Evolutionary conservation across 495 filamentous ascomycete species (phyloP).

Genomic region (Podospora pseudocomata): DNA sequence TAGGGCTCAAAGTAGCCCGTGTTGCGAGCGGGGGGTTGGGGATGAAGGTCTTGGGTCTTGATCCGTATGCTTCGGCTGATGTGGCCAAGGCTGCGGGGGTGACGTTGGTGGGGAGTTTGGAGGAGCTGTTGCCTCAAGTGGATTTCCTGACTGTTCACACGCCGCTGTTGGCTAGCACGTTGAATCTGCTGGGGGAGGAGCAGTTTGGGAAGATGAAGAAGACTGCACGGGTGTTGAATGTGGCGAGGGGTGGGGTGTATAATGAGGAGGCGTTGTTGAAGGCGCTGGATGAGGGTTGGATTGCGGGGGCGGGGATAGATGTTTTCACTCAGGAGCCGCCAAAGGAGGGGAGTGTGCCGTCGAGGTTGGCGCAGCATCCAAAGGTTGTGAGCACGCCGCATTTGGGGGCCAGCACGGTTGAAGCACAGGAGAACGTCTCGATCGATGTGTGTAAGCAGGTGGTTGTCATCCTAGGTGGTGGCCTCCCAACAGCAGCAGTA

Average conservation of each 20-base stretch:
- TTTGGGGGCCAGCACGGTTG: slow-evolving; percentile 68
- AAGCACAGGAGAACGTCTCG: slow-evolving; percentile 73
- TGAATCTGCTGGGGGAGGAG: slow-evolving; percentile 57
- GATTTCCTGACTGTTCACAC: slow-evolving; percentile 77
- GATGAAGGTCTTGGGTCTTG: slow-evolving; percentile 62
- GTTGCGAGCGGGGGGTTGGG: slow-evolving; percentile 61
- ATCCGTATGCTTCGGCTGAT: slow-evolving; percentile 63
- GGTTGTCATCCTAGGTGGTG: slow-evolving; percentile 60
- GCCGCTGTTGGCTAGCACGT: slow-evolving; percentile 66
- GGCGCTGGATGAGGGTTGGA: slow-evolving; percentile 61
- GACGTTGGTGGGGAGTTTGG: slow-evolving; percentile 46
- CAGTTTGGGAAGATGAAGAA: slow-evolving; percentile 67
- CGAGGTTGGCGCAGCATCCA: slow-evolving; percentile 55
- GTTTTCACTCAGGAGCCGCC: slow-evolving; percentile 69
- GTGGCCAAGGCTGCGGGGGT: slow-evolving; percentile 58
- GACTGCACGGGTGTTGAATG: slow-evolving; percentile 63
- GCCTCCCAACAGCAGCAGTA: slow-evolving; percentile 64
- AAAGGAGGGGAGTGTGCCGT: slow-evolving; percentile 45
- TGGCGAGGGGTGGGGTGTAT: slow-evolving; percentile 70
- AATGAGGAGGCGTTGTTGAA: slow-evolving; percentile 65
- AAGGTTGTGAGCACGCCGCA: slow-evolving; percentile 68
- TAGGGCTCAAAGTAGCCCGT: slow-evolving; percentile 66
- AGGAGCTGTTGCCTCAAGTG: slow-evolving; percentile 54
- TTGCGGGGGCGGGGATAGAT: slow-evolving; percentile 70
- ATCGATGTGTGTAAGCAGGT: slow-evolving; percentile 73